A percentile compares a stretch with the other conserved stretches of the same genome.
These are phyloP conservation scores for Ceratocystis eucalypticola DNA, from an alignment of 2,329 filamentous ascomycete species.

Conservation along the genomic window DNA sequence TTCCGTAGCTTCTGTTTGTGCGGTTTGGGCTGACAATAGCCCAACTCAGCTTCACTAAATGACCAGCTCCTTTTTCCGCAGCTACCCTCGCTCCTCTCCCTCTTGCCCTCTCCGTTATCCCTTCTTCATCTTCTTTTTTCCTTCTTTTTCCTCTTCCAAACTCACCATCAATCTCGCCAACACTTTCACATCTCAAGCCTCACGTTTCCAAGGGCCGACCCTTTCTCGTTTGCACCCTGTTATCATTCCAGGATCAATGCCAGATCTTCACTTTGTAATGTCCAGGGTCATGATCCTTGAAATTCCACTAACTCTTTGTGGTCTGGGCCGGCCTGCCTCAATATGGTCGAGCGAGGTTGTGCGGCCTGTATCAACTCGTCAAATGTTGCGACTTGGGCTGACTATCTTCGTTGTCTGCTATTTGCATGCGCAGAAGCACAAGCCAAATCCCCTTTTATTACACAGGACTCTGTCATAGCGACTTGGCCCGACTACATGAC, in stretches of 20 bases:
- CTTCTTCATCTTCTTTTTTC: conserved; percentile 2
- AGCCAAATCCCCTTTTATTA: not conserved
- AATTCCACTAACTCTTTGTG: conserved; percentile 4
- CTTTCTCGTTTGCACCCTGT: conserved; percentile 11
- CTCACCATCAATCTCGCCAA: conserved; percentile 2
- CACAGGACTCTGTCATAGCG: not conserved
- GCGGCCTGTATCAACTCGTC: not conserved
- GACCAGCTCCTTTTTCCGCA: not conserved
- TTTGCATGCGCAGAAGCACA: not conserved
- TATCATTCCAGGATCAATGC: conserved; percentile 1
- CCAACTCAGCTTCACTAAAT: not conserved
- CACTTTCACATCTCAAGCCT: conserved; percentile 4
- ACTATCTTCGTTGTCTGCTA: not conserved
- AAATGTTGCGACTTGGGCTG: not conserved
- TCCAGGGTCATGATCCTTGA: not conserved
- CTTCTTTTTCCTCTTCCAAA: not conserved
- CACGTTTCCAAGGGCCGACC: conserved; percentile 1
- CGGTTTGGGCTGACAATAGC: not conserved
- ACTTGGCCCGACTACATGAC: not conserved
- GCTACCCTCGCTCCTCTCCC: not conserved
- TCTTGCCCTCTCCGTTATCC: not conserved
- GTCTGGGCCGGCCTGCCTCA: not conserved
- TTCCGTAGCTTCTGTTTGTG: not conserved
- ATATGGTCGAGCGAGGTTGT: not conserved
- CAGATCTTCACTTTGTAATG: not conserved